Evolutionary conservation across 805 yeast species (phyloP).

Genomic region (Candida nanaspora): DNA sequence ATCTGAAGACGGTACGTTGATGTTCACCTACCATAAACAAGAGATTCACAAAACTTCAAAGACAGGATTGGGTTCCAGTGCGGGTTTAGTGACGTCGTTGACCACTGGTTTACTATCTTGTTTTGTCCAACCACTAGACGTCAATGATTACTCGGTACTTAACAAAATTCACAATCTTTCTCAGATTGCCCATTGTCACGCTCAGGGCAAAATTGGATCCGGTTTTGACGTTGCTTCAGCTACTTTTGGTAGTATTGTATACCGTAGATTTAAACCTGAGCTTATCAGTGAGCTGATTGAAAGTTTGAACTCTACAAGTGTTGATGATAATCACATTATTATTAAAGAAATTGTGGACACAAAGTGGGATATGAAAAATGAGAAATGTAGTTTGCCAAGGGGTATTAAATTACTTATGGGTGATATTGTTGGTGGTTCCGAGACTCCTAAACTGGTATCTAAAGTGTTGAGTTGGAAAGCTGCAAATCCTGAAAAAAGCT

Average conservation of each 20-base stretch:
- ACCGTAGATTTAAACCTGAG: conserved; percentile 64
- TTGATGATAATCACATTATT: conserved; percentile 17
- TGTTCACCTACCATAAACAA: conserved; percentile 52
- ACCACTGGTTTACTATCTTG: conserved; percentile 59
- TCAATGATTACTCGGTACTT: conserved; percentile 25
- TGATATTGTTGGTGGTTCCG: conserved; percentile 87
- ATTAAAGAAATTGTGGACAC: conserved; percentile 32
- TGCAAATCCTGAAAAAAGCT: conserved; percentile 41
- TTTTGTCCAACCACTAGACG: conserved; percentile 19
- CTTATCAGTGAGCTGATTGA: conserved; percentile 22
- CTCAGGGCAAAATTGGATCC: conserved; percentile 93
- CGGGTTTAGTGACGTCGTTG: conserved; percentile 81
- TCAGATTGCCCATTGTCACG: conserved; percentile 86
- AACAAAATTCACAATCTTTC: conserved; percentile 69
- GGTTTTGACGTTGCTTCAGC: conserved; percentile 98
- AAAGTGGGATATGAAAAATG: conserved; percentile 55
- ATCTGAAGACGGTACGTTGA: conserved; percentile 29
- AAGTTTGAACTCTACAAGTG: conserved; percentile 10
- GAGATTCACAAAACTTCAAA: conserved; percentile 73
- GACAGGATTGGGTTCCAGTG: conserved; percentile 95
- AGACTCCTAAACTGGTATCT: conserved; percentile 84
- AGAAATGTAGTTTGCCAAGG: conserved; percentile 57
- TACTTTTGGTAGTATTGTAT: conserved; percentile 79
- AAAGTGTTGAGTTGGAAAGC: conserved; percentile 68
- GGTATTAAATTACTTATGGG: conserved; percentile 79